Conservation (phyloP, 768 basidiomycete species). For the Rhizopogon vesiculosus region DNA sequence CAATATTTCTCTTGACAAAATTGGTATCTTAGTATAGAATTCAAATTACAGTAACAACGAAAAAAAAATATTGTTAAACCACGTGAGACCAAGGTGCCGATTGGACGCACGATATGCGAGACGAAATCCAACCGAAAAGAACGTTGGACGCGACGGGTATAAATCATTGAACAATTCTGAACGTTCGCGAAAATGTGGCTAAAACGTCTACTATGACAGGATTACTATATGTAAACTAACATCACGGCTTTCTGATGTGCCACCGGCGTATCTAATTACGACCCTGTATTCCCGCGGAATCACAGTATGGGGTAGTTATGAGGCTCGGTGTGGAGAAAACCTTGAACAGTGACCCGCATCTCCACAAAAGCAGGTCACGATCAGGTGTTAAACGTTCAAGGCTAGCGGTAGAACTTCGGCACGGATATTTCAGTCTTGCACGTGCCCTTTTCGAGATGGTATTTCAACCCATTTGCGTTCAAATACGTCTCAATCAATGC, state of each 20-base stretch:
- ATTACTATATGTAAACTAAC: background rate
- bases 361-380: background rate
- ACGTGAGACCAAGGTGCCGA: too few relatives aligned
- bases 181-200: too few relatives aligned
- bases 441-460: conserved; percentile 63
- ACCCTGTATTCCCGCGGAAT: conserved; percentile 1
- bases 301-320: background rate
- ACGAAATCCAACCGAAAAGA: too few relatives aligned
- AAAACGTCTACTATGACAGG: background rate
- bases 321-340: background rate
- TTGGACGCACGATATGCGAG: too few relatives aligned
- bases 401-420: conserved; percentile 1
- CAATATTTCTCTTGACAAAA: too few relatives aligned
- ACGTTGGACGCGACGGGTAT: too few relatives aligned
- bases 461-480: conserved; percentile 64
- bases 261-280: background rate
- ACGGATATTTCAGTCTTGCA: conserved; percentile 38
- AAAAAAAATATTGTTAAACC: too few relatives aligned
- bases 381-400: background rate
- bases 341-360: too few relatives aligned
- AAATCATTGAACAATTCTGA: too few relatives aligned
- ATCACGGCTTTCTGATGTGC: background rate
- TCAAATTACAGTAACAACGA: too few relatives aligned
- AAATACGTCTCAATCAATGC: conserved; percentile 38
- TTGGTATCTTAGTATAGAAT: too few relatives aligned